Percentiles rank a stretch among this genome's conserved stretches.
phyloP scores from a whole-genome alignment of 176 grass and related monocot species.

The Triticum dicoccoides region DNA sequence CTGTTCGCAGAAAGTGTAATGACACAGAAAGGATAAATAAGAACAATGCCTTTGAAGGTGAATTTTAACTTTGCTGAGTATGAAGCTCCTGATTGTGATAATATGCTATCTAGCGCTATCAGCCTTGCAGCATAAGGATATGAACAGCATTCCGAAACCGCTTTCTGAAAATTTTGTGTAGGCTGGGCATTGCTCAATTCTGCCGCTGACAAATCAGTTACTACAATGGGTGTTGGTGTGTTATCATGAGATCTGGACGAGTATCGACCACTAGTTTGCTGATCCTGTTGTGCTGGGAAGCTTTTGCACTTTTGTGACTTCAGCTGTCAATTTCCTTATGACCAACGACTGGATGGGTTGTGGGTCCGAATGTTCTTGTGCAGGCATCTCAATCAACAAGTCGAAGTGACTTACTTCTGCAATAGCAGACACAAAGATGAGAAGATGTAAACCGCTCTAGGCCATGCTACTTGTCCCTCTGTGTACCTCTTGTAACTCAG shows the following conservation, averaged over 20 bases:
- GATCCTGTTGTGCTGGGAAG: neutral
- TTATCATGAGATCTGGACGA: neutral
- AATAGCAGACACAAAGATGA: slow-evolving; percentile 7
- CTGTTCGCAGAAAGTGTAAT: slow-evolving; percentile 11
- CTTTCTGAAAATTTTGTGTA: neutral
- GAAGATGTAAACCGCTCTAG: neutral
- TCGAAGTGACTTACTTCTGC: neutral
- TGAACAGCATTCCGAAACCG: neutral
- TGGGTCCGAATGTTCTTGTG: neutral
- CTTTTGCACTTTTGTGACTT: neutral
- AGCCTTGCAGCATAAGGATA: neutral
- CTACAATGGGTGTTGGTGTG: neutral
- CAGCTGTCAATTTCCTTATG: neutral
- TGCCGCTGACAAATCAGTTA: neutral
- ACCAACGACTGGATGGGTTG: neutral
- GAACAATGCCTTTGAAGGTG: neutral
- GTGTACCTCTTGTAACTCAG: neutral
- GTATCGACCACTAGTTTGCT: neutral
- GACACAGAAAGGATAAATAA: neutral
- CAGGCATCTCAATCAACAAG: neutral
- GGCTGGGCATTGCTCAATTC: neutral
- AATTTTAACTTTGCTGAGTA: neutral
- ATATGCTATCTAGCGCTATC: neutral
- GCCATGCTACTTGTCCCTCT: slow-evolving; percentile 21
- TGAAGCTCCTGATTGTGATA: neutral